Evolutionary conservation across 2,329 filamentous ascomycete genomes (phyloP).

Genomic region (Alternaria ethzedia): DNA sequence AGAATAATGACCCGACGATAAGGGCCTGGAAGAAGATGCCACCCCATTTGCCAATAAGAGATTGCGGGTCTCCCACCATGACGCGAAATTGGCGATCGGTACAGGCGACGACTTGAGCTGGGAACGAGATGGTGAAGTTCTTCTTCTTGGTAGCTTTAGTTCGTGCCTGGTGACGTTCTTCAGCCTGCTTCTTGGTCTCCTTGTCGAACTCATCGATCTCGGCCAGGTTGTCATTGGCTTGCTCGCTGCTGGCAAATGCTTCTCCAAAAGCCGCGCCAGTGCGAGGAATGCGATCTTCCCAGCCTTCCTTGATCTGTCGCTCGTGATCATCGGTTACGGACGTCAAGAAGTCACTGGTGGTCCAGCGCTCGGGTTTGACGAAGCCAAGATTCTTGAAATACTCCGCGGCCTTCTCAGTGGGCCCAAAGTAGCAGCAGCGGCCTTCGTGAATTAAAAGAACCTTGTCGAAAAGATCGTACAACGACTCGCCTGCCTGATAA

Average conservation of each 20-base stretch:
- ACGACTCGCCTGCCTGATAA: conserved; percentile 66
- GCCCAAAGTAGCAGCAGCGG: conserved; percentile 65
- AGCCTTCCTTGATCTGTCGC: conserved; percentile 62
- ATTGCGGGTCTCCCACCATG: conserved; percentile 61
- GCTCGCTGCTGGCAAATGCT: conserved; percentile 47
- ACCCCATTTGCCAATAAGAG: conserved; percentile 55
- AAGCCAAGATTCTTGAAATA: conserved; percentile 74
- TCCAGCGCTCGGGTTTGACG: conserved; percentile 69
- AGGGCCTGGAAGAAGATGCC: conserved; percentile 51
- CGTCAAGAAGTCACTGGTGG: conserved; percentile 74
- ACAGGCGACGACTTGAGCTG: conserved; percentile 49
- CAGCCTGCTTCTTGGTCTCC: conserved; percentile 38
- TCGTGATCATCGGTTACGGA: conserved; percentile 71
- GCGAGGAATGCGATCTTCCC: conserved; percentile 63
- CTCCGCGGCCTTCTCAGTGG: conserved; percentile 63
- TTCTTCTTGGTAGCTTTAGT: conserved; percentile 50
- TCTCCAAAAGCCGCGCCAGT: conserved; percentile 63
- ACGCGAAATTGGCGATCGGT: conserved; percentile 55
- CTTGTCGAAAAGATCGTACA: conserved; percentile 50
- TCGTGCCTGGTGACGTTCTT: conserved; percentile 40
- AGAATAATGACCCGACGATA: conserved; percentile 57
- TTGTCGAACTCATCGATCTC: conserved; percentile 51
- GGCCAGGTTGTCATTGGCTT: conserved; percentile 44
- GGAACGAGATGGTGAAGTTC: conserved; percentile 50
- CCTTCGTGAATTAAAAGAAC: conserved; percentile 51